Evolutionary conservation across 441 rosid genomes (phyloP), one percentile per base, ranked within the genome.

Genomic region (Adansonia grandidieri): DNA sequence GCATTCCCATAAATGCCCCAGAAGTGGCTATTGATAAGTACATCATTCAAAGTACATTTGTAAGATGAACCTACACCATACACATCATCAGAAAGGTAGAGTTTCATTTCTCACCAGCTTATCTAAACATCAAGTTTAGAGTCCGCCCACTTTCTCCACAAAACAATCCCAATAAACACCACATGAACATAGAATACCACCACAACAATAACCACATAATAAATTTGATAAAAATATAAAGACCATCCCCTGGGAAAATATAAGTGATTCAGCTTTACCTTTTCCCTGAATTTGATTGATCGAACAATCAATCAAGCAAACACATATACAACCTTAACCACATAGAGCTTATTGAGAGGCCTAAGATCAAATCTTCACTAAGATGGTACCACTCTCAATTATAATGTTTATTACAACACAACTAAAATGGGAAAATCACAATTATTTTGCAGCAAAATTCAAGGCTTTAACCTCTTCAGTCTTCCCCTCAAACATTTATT

Each of bases 101-200:
- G 4, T 66, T 42, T 66, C 51, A 42, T n/a, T 17, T 42, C 28
- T 42, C 51, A 42, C 14, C 51, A 9, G 28, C 51, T 42, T 42
- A 42, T 17, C 11, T 37, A 42, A 17, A 66, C 51, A 40, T 13
- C 24, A 66, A 44, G 71, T 8, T 8, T 15, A 44, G 71, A 66
- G 32, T 14, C 71, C 24, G 15, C 9, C 28, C 42, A 37, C 40
- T 15, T 53, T 32, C 62, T 8, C 20, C 62, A 28, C 6, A 71
- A 71, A 28, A 54, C 24, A 71, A 71, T 32, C 24, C 62, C 48
- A 71, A 71, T 54, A 71, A 71, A 71, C n/a, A 71, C 19, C 22
- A 63, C 48, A 17, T 53, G 47, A 53, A 54, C 28, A 54, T 37
- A 53, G 62, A 71, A 71, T 53, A 9, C 24, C n/a, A 32, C 75